A percentile compares a stretch with the other conserved stretches of the same genome.
phyloP scores from a whole-genome alignment of 1,139 yeast genomes.

The Arxiozyma heterogenica region DNA sequence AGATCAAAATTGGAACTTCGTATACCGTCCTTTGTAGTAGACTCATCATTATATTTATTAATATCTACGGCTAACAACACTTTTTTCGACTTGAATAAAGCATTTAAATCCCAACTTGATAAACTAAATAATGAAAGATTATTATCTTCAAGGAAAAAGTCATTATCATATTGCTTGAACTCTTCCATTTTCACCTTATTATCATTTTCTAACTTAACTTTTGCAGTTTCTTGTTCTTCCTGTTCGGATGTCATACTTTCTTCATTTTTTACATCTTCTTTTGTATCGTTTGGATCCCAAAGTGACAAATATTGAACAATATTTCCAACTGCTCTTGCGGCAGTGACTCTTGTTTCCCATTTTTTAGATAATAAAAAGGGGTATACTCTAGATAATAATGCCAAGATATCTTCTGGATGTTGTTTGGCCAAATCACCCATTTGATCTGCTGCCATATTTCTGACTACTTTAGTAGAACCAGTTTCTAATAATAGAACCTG shows the following conservation, averaged over 20 bases:
- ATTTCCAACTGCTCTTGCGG: conserved; percentile 93
- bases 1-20: background rate
- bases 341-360: conserved; percentile 96
- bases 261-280: conserved; percentile 5
- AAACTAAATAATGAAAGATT: conserved; percentile 44
- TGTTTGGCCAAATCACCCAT: conserved; percentile 86
- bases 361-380: conserved; percentile 74
- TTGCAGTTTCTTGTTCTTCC: conserved; percentile 18
- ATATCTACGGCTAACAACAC: conserved; percentile 67
- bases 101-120: conserved; percentile 52
- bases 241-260: background rate
- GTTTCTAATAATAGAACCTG: conserved; percentile 78
- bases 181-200: conserved; percentile 33
- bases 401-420: conserved; percentile 88
- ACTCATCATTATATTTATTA: conserved; percentile 36
- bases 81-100: conserved; percentile 59
- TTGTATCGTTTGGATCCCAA: conserved; percentile 70
- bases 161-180: conserved; percentile 27
- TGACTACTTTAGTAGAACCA: conserved; percentile 87
- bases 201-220: conserved; percentile 27
- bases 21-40: conserved; percentile 2
- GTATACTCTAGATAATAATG: conserved; percentile 76
- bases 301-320: conserved; percentile 66
- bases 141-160: conserved; percentile 39
- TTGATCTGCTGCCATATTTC: conserved; percentile 97